Conservation (phyloP, 2,329 filamentous ascomycete genomes). For the Stemphylium lycopersici region DNA sequence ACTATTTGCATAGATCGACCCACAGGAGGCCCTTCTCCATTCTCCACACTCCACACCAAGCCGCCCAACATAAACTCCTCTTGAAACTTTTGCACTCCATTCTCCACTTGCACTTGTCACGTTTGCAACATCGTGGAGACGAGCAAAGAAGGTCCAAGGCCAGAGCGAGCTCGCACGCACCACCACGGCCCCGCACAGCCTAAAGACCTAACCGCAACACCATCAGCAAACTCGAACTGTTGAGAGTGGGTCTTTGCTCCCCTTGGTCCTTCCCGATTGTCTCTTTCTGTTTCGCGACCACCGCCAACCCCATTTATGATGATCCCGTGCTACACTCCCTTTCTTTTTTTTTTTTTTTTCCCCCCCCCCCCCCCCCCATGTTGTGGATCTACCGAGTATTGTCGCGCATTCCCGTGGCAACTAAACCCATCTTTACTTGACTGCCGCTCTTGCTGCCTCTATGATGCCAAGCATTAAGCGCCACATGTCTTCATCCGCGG, state of each 20-base stretch:
- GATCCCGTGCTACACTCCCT: slow-evolving; percentile 2
- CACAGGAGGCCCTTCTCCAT: slow-evolving; percentile 7
- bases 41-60: slow-evolving; percentile 10
- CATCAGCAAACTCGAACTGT: slow-evolving; percentile 21
- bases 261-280: slow-evolving; percentile 1
- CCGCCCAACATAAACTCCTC: neutral
- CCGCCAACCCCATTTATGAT: neutral
- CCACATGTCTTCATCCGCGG: neutral
- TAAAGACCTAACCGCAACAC: neutral
- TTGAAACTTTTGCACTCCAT: slow-evolving; percentile 13
- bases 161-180: slow-evolving; percentile 1
- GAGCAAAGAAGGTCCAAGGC: neutral
- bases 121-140: slow-evolving; percentile 1
- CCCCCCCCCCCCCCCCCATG: no score
- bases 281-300: neutral
- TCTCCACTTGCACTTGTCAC: slow-evolving; percentile 3
- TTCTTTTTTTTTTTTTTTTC: no score
- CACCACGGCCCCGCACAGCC: slow-evolving; percentile 1
- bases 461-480: neutral
- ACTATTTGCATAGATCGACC: neutral
- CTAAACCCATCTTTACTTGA: slow-evolving; percentile 1
- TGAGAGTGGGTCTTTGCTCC: slow-evolving; percentile 23
- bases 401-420: neutral
- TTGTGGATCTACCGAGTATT: neutral
- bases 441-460: neutral